Evolutionary conservation across 371 early-diverging fungal genomes (phyloP).

Genomic region (Quaeritorhiza haematococci): DNA sequence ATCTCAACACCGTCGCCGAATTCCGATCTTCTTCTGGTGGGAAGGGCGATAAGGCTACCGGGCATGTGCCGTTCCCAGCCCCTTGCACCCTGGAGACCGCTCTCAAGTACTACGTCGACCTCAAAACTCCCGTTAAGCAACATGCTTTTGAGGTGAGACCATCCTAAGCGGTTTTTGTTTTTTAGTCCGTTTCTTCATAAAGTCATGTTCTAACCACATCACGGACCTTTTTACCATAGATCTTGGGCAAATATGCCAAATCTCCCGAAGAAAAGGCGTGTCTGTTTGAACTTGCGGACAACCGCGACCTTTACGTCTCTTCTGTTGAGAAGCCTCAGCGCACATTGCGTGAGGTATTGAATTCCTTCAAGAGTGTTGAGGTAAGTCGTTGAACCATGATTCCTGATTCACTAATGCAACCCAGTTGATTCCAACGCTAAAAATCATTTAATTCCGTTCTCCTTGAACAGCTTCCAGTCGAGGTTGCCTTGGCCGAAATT

Average conservation of each 20-base stretch:
- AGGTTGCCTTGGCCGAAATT: conserved; percentile 65
- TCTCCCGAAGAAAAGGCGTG: conserved; percentile 23
- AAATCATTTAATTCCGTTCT: not conserved
- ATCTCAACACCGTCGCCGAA: conserved; percentile 53
- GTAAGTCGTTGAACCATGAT: conserved; percentile 4
- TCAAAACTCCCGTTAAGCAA: conserved; percentile 61
- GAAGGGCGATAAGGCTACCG: conserved; percentile 12
- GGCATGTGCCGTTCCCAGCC: conserved; percentile 72
- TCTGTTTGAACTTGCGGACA: conserved; percentile 32
- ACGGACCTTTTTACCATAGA: conserved; percentile 14
- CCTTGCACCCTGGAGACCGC: conserved; percentile 77
- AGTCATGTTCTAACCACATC: too few relatives aligned
- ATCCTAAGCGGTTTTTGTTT: not conserved
- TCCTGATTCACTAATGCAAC: not conserved
- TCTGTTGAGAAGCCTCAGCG: conserved; percentile 35
- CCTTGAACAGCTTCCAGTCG: conserved; percentile 28
- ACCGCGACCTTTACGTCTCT: conserved; percentile 32
- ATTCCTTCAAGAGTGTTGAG: conserved; percentile 29
- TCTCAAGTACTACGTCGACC: conserved; percentile 87
- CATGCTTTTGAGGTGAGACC: conserved; percentile 40
- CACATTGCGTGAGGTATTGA: conserved; percentile 36
- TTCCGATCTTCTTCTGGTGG: conserved; percentile 14
- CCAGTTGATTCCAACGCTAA: not conserved
- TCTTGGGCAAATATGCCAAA: conserved; percentile 39
- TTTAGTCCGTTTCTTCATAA: not conserved